A percentile compares a stretch with the other conserved stretches of the same genome.
These are phyloP conservation scores for Fimicolochytrium jonesii DNA, from an alignment of 192 early-diverging fungal genomes.

Conservation along the genomic window DNA sequence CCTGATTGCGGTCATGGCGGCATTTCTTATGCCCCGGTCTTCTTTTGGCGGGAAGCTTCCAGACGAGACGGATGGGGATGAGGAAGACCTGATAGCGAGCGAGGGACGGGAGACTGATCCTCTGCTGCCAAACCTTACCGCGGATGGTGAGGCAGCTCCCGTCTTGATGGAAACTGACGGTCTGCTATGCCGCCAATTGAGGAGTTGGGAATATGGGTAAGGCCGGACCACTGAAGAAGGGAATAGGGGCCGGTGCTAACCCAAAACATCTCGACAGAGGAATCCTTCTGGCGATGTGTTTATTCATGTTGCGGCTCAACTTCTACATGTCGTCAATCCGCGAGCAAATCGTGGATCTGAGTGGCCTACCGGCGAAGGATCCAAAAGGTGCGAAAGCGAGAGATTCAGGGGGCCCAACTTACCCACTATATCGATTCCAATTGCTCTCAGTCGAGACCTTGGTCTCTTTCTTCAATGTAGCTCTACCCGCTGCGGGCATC, in stretches of 20 bases:
- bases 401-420: too few relatives aligned
- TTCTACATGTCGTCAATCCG: conserved; percentile 16
- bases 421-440: too few relatives aligned
- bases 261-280: conserved; percentile 4
- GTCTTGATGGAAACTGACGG: too few relatives aligned
- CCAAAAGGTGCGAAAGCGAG: too few relatives aligned
- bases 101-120: neutral
- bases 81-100: neutral
- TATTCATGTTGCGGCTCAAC: conserved; percentile 16
- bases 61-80: neutral
- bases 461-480: conserved; percentile 16
- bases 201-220: conserved; percentile 4
- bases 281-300: conserved; percentile 7
- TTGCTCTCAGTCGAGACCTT: too few relatives aligned
- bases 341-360: conserved; percentile 6
- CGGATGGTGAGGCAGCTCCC: too few relatives aligned
- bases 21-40: conserved; percentile 10
- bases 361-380: too few relatives aligned
- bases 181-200: conserved; percentile 12
- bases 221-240: too few relatives aligned
- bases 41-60: conserved; percentile 9
- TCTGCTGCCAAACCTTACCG: neutral
- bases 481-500: conserved; percentile 16
- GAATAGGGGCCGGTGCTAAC: too few relatives aligned
- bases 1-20: neutral